These are phyloP conservation scores for Pezicula rhizophila DNA, from an alignment of 2,329 filamentous ascomycete genomes.

Conservation along the genomic window DNA sequence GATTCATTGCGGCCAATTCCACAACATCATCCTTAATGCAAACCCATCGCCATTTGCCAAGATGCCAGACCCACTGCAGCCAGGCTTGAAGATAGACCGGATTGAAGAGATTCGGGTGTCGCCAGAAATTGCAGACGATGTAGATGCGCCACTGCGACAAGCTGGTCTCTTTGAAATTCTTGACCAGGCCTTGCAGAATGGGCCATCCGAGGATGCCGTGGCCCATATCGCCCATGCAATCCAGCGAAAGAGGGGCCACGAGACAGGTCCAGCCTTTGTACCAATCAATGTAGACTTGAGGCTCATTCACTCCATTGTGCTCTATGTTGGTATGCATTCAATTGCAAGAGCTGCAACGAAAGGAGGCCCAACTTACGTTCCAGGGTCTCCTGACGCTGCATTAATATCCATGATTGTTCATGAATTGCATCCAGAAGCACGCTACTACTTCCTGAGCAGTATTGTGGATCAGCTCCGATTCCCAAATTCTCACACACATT, in stretches of 20 bases:
- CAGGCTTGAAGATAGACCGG: slow-evolving; percentile 69
- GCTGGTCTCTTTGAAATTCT: slow-evolving; percentile 54
- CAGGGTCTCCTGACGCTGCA: slow-evolving; percentile 60
- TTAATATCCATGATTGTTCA: slow-evolving; percentile 72
- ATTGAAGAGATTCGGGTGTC: slow-evolving; percentile 67
- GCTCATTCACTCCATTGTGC: slow-evolving; percentile 75
- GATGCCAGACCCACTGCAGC: slow-evolving; percentile 66
- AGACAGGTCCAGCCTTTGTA: slow-evolving; percentile 60
- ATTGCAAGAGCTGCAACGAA: slow-evolving; percentile 53
- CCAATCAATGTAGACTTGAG: slow-evolving; percentile 62
- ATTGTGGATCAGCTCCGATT: slow-evolving; percentile 90
- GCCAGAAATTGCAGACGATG: slow-evolving; percentile 59
- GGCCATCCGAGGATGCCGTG: slow-evolving; percentile 65
- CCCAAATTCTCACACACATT: slow-evolving; percentile 84
- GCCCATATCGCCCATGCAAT: slow-evolving; percentile 72
- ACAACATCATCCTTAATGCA: slow-evolving; percentile 82
- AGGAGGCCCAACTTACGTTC: slow-evolving; percentile 57
- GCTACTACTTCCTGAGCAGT: slow-evolving; percentile 77
- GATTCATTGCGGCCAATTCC: slow-evolving; percentile 76
- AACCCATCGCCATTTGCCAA: slow-evolving; percentile 63
- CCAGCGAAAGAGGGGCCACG: slow-evolving; percentile 49
- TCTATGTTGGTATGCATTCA: slow-evolving; percentile 73
- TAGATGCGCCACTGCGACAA: slow-evolving; percentile 41
- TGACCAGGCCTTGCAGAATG: slow-evolving; percentile 52
- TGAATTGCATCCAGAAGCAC: slow-evolving; percentile 67